A percentile compares a stretch with the other conserved stretches of the same genome.
These are phyloP conservation scores for Solanum piurae DNA, from an alignment of 257 asterid genomes.

Conservation along the genomic window DNA sequence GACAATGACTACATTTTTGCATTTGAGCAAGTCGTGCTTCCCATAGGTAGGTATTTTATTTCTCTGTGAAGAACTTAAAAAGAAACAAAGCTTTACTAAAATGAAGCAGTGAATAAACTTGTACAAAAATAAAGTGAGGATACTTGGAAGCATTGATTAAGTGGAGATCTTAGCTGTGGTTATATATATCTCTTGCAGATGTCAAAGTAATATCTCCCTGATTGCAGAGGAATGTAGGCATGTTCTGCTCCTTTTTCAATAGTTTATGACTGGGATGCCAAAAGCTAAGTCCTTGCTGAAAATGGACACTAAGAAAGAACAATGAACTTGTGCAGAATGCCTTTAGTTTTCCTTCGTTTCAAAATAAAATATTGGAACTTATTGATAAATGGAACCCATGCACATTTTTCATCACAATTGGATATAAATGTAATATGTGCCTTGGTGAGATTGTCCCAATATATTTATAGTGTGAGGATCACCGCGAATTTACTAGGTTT, in stretches of 20 bases:
- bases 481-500: not conserved
- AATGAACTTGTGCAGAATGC: not conserved
- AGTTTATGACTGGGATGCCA: not conserved
- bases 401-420: not conserved
- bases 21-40: constrained; percentile 85
- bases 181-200: not conserved
- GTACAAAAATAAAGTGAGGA: not conserved
- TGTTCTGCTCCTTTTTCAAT: not conserved
- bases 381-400: not conserved
- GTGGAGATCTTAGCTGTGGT: not conserved
- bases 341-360: not conserved
- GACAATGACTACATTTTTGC: constrained; percentile 92
- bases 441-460: not conserved
- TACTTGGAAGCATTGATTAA: not conserved
- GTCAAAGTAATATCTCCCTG: not conserved
- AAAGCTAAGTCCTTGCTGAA: not conserved
- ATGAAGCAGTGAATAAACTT: not conserved
- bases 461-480: not conserved
- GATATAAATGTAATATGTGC: not conserved
- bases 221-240: not conserved
- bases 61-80: not conserved
- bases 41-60: constrained; percentile 49
- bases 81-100: not conserved
- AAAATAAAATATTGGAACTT: not conserved
- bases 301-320: not conserved